These are phyloP conservation scores for Plasmodium coatneyi DNA, from an alignment of 169 alveolate genomes.

Conservation along the genomic window DNA sequence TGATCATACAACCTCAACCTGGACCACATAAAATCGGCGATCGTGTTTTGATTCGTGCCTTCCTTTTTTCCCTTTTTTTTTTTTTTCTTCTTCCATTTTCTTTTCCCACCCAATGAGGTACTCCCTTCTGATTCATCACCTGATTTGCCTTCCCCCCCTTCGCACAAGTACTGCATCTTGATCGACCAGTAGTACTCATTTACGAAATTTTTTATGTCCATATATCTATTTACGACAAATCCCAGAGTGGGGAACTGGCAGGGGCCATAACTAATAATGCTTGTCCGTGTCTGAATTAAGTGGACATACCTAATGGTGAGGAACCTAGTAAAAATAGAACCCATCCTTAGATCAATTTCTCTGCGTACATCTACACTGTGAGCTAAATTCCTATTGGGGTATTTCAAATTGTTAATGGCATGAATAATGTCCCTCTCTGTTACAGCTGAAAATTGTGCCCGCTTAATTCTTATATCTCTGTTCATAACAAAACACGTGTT, in stretches of 20 bases:
- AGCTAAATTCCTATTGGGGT: conserved; percentile 95
- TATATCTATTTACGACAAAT: conserved; percentile 96
- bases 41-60: not conserved
- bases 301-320: conserved; percentile 81
- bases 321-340: conserved; percentile 88
- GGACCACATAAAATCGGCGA: conserved; percentile 74
- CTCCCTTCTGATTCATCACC: conserved; percentile 6
- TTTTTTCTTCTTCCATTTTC: not conserved
- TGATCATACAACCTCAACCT: conserved; percentile 71
- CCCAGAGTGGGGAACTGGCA: conserved; percentile 99
- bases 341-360: conserved; percentile 96
- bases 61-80: not conserved
- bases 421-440: conserved; percentile 93
- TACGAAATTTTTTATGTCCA: conserved; percentile 91
- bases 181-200: conserved; percentile 95
- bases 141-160: not conserved
- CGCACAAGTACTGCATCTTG: conserved; percentile 78
- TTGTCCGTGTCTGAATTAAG: conserved; percentile 82
- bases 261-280: conserved; percentile 96
- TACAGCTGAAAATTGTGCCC: conserved; percentile 99
- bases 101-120: not conserved
- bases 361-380: conserved; percentile 98
- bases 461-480: conserved; percentile 81
- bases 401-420: conserved; percentile 91
- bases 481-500: conserved; percentile 78